Percentiles rank a stretch among this genome's conserved stretches.
Conservation (phyloP, 163 green algal genomes). For the Scenedesmus sp. region DNA sequence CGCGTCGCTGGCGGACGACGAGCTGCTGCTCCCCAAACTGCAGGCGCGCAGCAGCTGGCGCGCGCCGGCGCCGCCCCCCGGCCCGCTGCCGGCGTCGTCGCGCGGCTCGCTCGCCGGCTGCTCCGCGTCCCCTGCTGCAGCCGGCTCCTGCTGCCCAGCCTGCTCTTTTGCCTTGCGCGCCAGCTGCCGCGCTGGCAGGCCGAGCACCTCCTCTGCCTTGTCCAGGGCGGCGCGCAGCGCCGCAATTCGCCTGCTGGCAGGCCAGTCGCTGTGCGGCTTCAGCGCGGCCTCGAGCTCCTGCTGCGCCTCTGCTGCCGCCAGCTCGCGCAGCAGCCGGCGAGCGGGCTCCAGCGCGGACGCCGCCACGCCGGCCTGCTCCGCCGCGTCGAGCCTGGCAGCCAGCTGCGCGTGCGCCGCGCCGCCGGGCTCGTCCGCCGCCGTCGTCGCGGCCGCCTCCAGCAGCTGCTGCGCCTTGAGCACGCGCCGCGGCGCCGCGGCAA, state of each 20-base stretch:
- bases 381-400: slow-evolving; percentile 57
- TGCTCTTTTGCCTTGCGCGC: neutral
- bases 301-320: slow-evolving; percentile 44
- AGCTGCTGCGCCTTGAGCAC: slow-evolving; percentile 81
- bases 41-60: neutral
- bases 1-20: slow-evolving; percentile 18
- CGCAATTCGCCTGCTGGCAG: slow-evolving; percentile 35
- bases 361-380: slow-evolving; percentile 62
- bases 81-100: neutral
- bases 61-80: neutral
- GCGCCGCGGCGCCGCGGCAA: slow-evolving; percentile 62
- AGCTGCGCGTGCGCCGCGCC: slow-evolving; percentile 22
- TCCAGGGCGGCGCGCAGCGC: slow-evolving; percentile 55
- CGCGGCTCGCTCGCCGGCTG: too few relatives aligned
- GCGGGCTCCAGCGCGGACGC: slow-evolving; percentile 48
- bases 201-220: slow-evolving; percentile 52
- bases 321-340: slow-evolving; percentile 42
- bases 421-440: slow-evolving; percentile 15
- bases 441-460: slow-evolving; percentile 61
- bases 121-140: too few relatives aligned
- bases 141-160: slow-evolving; percentile 21
- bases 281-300: slow-evolving; percentile 60
- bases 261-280: slow-evolving; percentile 60
- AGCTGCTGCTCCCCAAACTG: slow-evolving; percentile 14
- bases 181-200: slow-evolving; percentile 7